phyloP scores from a whole-genome alignment of 2,329 filamentous ascomycete genomes.

The Aspergillus hortae region DNA sequence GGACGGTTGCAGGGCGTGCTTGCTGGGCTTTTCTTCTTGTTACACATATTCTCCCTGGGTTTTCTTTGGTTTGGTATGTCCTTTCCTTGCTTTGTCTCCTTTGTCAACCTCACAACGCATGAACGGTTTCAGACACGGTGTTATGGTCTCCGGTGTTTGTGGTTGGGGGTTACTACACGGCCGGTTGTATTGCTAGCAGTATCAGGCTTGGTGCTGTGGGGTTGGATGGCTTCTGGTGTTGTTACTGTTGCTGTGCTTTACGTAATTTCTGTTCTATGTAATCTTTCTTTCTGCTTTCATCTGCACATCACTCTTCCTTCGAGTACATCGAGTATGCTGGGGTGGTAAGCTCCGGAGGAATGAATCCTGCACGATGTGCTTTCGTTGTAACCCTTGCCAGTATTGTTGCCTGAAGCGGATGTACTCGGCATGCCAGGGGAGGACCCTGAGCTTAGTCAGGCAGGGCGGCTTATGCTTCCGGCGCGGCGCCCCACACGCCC shows the following conservation, averaged over 20 bases:
- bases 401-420: too few species aligned
- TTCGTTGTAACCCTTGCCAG: too few species aligned
- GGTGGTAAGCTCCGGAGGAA: too few species aligned
- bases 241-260: constrained; percentile 9
- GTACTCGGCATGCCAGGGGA: too few species aligned
- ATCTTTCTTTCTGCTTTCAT: neutral
- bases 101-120: constrained; percentile 16
- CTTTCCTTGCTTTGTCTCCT: constrained; percentile 1
- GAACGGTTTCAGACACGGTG: constrained; percentile 18
- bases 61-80: neutral
- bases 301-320: neutral
- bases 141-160: constrained; percentile 28
- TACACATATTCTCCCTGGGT: constrained; percentile 3
- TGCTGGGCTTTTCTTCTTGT: constrained; percentile 2
- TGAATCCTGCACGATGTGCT: too few species aligned
- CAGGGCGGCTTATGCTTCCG: too few species aligned
- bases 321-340: too few species aligned
- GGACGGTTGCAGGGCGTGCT: neutral
- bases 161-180: constrained; percentile 13
- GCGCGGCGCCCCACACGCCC: too few species aligned
- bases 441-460: too few species aligned
- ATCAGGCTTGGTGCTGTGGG: constrained; percentile 22
- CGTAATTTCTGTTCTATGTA: constrained; percentile 11
- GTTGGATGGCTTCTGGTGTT: constrained; percentile 8
- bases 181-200: constrained; percentile 25